phyloP scores from a whole-genome alignment of 352 stramenopile genomes.

The Phytophthora pluvialis region DNA sequence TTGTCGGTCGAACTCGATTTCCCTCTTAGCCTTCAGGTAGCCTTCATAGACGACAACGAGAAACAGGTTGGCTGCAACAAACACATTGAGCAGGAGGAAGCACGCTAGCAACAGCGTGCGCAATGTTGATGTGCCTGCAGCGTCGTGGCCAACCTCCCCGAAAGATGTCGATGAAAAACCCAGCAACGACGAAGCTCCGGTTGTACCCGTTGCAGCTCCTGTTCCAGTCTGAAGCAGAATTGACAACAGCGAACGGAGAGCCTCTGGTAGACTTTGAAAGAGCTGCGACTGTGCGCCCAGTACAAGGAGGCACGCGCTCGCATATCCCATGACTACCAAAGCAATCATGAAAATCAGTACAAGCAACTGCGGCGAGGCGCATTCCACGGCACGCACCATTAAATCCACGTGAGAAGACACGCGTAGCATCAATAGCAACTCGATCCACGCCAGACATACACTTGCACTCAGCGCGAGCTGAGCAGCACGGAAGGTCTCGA shows the following conservation, averaged over 20 bases:
- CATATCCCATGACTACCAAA: conserved; percentile 53
- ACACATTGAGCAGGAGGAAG: conserved; percentile 55
- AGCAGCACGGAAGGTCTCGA: conserved; percentile 43
- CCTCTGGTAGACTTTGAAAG: conserved; percentile 46
- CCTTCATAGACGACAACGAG: conserved; percentile 54
- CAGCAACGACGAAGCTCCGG: conserved; percentile 9
- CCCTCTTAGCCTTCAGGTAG: conserved; percentile 39
- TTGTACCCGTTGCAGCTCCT: conserved; percentile 5
- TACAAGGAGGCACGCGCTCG: conserved; percentile 50
- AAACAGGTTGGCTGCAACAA: conserved; percentile 54
- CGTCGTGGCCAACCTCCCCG: conserved; percentile 28
- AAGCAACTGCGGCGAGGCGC: conserved; percentile 38
- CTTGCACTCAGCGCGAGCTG: conserved; percentile 45
- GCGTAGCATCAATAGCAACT: conserved; percentile 50
- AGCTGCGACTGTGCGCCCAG: conserved; percentile 36
- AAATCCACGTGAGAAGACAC: conserved; percentile 49
- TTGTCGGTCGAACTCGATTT: conserved; percentile 28
- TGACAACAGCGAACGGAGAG: conserved; percentile 43
- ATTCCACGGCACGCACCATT: conserved; percentile 43
- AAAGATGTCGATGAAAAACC: conserved; percentile 13
- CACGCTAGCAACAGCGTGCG: conserved; percentile 42
- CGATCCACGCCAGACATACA: conserved; percentile 52
- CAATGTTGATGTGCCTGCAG: conserved; percentile 33
- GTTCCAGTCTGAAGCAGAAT: conserved; percentile 42
- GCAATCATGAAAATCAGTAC: conserved; percentile 42